These are phyloP conservation scores for Argentina anserina DNA, from an alignment of 306 rosid genomes.

Conservation along the genomic window DNA sequence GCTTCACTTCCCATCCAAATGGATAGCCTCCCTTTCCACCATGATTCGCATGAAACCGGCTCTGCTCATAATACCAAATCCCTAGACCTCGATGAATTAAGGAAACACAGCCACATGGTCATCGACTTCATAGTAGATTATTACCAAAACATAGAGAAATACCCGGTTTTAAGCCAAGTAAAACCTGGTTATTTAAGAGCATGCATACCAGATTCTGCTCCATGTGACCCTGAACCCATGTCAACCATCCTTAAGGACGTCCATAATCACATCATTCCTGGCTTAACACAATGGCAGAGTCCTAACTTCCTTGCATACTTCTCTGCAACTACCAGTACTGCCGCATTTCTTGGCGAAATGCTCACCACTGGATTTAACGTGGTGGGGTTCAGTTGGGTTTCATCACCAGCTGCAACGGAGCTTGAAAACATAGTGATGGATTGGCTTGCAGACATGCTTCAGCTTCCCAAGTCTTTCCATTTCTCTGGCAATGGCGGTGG, in stretches of 20 bases:
- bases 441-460: constrained; percentile 44
- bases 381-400: constrained; percentile 37
- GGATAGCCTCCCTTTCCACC: constrained; percentile 6
- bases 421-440: constrained; percentile 39
- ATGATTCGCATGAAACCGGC: background rate
- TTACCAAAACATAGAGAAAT: constrained; percentile 28
- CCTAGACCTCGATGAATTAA: constrained; percentile 31
- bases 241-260: constrained; percentile 38
- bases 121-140: constrained; percentile 39
- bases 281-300: constrained; percentile 43
- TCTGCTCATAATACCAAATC: background rate
- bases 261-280: constrained; percentile 26
- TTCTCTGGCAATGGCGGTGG: constrained; percentile 39
- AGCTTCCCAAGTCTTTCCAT: constrained; percentile 31
- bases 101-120: constrained; percentile 34
- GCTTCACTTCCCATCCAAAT: background rate
- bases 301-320: constrained; percentile 36
- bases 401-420: constrained; percentile 47
- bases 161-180: constrained; percentile 35
- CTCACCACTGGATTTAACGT: constrained; percentile 33
- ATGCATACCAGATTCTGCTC: constrained; percentile 26
- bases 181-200: constrained; percentile 30
- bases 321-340: constrained; percentile 13
- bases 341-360: constrained; percentile 35
- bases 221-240: constrained; percentile 26